A percentile compares a stretch with the other conserved stretches of the same genome.
Evolutionary conservation across 352 stramenopile species (phyloP).

Genomic region (Pythium rishiriense): DNA sequence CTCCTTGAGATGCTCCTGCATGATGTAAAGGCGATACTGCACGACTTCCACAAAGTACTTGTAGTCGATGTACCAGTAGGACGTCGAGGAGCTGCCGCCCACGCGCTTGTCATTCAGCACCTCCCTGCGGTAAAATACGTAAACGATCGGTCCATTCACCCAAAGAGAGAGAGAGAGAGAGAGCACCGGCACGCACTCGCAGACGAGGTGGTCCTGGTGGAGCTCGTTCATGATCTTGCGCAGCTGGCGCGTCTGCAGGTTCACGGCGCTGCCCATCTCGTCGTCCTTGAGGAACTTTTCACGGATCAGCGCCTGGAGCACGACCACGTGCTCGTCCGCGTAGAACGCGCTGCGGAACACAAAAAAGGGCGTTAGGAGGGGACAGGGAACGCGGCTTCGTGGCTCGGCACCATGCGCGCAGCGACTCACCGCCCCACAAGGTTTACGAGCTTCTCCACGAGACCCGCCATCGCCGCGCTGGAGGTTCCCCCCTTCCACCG

Average conservation of each 20-base stretch:
- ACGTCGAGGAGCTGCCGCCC: conserved; percentile 84
- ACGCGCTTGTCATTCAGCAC: conserved; percentile 86
- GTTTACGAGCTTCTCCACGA: conserved; percentile 88
- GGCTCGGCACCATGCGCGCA: too few relatives aligned
- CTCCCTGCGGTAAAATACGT: conserved; percentile 46
- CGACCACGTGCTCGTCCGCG: conserved; percentile 86
- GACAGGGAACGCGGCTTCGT: background rate
- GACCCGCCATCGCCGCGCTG: conserved; percentile 53
- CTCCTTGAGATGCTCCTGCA: conserved; percentile 86
- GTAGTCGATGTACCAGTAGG: conserved; percentile 93
- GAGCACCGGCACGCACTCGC: conserved; percentile 48
- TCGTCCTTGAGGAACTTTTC: conserved; percentile 91
- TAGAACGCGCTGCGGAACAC: conserved; percentile 72
- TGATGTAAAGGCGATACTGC: conserved; percentile 86
- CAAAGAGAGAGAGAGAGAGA: background rate
- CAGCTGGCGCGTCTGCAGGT: conserved; percentile 86
- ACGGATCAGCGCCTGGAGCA: conserved; percentile 79
- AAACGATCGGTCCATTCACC: background rate
- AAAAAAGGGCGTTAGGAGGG: background rate
- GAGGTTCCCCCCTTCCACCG: background rate
- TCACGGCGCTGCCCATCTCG: conserved; percentile 87
- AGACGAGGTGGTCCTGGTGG: conserved; percentile 84
- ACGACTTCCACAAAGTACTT: conserved; percentile 92
- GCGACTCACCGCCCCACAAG: conserved; percentile 67
- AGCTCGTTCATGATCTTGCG: conserved; percentile 90